Evolutionary conservation across 2,329 filamentous ascomycete species (phyloP), one percentile per base, ranked within the genome.

Genomic region (Daldinia sp.): DNA sequence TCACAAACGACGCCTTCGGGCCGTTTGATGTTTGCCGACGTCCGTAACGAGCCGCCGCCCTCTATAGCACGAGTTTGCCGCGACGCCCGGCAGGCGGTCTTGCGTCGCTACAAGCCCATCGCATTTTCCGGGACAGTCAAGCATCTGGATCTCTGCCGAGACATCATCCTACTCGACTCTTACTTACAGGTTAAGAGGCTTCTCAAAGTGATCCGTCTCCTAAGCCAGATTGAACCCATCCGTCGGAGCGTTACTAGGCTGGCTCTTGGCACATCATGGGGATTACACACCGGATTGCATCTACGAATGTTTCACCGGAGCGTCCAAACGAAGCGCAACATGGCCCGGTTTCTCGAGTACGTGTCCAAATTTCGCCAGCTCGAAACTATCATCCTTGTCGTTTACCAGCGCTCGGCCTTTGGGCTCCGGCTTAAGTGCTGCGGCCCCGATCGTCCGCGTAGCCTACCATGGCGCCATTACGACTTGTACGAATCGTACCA

Each of bases 381-480:
- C 32, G 74, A 76, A 62, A 77, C 75, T 30, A 74, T 83, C 45
- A 73, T 82, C 6, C 78, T 82, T 25, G 75, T 82, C 15, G 79
- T 83, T 3, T 80, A 81, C 63, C 81, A 83, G 64, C 80, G 81
- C 54, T 81, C 81, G 43, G 78, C 80, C 25, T 82, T 82, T 64
- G 80, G 79, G 67, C 25, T 74, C 61, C 66, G 59, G 49, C 62
- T 67, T 30, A 69, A 57, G 45, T 64, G 61, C 39, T 64, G 61
- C 48, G 30, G 48, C 15, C 48, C 48, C 13, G 48, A 51, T 11
- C 47, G 30, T 13, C 32, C 48, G 30, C 48, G 50, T 25, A 39
- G 58, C 39, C 63, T 63, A 49, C 68, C 45, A 50, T 74, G 71
- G 52, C 71, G 73, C 17, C 76, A 78, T 30, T 77, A 80, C 55